Evolutionary conservation across 1,284 basidiomycete genomes (phyloP).

Genomic region (Abortiporus biennis): DNA sequence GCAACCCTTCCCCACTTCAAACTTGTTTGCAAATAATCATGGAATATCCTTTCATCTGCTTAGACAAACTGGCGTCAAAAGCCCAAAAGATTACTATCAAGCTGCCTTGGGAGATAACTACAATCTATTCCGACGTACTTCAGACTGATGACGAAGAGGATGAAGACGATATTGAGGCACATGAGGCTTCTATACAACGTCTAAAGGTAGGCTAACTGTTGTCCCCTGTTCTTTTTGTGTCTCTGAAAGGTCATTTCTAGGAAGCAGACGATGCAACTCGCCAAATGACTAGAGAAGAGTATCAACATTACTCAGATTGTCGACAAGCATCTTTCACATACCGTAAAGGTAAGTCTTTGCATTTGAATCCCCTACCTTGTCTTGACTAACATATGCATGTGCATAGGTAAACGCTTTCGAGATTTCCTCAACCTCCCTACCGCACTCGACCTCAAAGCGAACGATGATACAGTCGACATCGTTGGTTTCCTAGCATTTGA

Average conservation of each 20-base stretch:
- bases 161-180: conserved; percentile 94
- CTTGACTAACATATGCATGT: background rate
- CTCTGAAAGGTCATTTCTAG: conserved; percentile 29
- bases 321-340: conserved; percentile 97
- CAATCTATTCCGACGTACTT: conserved; percentile 85
- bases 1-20: conserved; percentile 12
- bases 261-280: conserved; percentile 95
- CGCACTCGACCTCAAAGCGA: conserved; percentile 86
- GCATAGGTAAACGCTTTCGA: conserved; percentile 83
- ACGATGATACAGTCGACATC: conserved; percentile 95
- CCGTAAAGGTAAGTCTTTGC: conserved; percentile 66
- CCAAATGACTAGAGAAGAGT: conserved; percentile 95
- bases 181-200: conserved; percentile 88
- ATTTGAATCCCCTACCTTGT: background rate
- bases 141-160: conserved; percentile 92
- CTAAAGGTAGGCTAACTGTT: conserved; percentile 52
- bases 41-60: no score
- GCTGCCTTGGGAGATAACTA: conserved; percentile 93
- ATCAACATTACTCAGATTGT: conserved; percentile 96
- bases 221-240: background rate
- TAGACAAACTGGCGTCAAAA: conserved; percentile 78
- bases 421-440: conserved; percentile 92
- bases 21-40: background rate
- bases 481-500: conserved; percentile 97
- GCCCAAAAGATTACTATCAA: conserved; percentile 94